Evolutionary conservation across 2,329 filamentous ascomycete genomes (phyloP).

Genomic region (Aureobasidium sp.): DNA sequence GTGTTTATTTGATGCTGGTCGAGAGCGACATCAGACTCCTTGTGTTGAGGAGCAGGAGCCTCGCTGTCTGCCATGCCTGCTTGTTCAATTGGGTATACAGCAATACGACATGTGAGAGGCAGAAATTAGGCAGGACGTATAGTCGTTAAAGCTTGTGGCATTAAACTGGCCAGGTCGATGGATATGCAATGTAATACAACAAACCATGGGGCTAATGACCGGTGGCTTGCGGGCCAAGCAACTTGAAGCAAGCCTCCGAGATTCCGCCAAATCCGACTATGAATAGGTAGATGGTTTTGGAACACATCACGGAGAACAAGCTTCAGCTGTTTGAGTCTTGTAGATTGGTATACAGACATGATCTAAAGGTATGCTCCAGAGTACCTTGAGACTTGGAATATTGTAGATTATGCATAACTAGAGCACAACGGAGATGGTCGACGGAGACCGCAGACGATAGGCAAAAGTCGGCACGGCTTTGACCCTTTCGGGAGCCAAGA

Average conservation of each 20-base stretch:
- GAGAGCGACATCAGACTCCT: slow-evolving; percentile 3
- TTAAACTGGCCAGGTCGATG: slow-evolving; percentile 8
- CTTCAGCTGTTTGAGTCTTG: too few relatives aligned
- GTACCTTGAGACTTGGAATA: neutral
- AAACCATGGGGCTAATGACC: slow-evolving; percentile 1
- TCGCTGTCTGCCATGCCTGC: slow-evolving; percentile 23
- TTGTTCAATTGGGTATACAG: neutral
- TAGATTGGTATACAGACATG: too few relatives aligned
- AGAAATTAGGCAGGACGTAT: neutral
- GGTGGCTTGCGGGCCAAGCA: neutral
- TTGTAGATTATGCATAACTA: too few relatives aligned
- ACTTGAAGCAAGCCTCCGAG: neutral
- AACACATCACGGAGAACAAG: too few relatives aligned
- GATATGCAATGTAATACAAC: neutral
- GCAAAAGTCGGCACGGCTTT: slow-evolving; percentile 11
- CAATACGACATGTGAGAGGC: slow-evolving; percentile 14
- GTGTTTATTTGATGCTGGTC: slow-evolving; percentile 1
- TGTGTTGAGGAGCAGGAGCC: slow-evolving; percentile 20
- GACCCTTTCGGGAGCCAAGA: slow-evolving; percentile 15
- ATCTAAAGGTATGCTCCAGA: too few relatives aligned
- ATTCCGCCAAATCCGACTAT: slow-evolving; percentile 1
- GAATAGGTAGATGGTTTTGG: slow-evolving; percentile 3
- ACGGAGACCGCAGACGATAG: neutral
- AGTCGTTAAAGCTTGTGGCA: neutral
- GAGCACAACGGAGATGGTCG: neutral